Evolutionary conservation across 2,329 filamentous ascomycete genomes (phyloP).

Genomic region (Fusarium longipes): DNA sequence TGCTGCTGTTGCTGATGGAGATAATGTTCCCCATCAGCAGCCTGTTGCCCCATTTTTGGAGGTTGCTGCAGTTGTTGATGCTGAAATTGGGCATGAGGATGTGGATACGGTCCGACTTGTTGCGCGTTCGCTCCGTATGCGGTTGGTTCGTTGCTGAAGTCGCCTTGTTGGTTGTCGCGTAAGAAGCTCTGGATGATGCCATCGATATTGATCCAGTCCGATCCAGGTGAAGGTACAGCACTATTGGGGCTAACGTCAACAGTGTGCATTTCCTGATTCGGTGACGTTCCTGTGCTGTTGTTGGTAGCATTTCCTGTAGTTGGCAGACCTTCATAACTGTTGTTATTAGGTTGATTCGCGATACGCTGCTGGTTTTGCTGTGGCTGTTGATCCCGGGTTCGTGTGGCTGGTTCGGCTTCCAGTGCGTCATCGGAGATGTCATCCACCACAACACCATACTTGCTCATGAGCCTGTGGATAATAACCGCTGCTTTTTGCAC

Average conservation of each 20-base stretch:
- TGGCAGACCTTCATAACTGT: background rate
- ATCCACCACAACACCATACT: conserved; percentile 51
- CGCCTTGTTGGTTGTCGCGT: conserved; percentile 27
- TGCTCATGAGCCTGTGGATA: conserved; percentile 59
- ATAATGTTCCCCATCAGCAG: conserved; percentile 13
- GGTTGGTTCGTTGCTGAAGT: conserved; percentile 16
- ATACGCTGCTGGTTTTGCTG: conserved; percentile 2
- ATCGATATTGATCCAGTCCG: conserved; percentile 51
- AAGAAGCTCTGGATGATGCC: conserved; percentile 53
- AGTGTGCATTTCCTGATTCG: background rate
- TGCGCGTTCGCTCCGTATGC: background rate
- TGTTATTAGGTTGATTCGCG: background rate
- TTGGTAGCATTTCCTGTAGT: background rate
- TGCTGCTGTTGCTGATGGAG: conserved; percentile 18
- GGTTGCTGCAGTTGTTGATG: background rate
- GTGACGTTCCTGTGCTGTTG: background rate
- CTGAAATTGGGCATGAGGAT: background rate
- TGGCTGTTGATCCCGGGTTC: conserved; percentile 10
- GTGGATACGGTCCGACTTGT: background rate
- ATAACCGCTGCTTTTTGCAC: conserved; percentile 59
- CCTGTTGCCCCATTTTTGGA: conserved; percentile 16
- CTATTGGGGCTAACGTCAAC: background rate
- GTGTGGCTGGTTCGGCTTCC: conserved; percentile 1
- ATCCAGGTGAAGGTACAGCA: conserved; percentile 14
- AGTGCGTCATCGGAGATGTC: conserved; percentile 24